A percentile compares a stretch with the other conserved stretches of the same genome.
These are phyloP conservation scores for Boletus barrowsii DNA, from an alignment of 768 basidiomycete genomes.

Conservation along the genomic window DNA sequence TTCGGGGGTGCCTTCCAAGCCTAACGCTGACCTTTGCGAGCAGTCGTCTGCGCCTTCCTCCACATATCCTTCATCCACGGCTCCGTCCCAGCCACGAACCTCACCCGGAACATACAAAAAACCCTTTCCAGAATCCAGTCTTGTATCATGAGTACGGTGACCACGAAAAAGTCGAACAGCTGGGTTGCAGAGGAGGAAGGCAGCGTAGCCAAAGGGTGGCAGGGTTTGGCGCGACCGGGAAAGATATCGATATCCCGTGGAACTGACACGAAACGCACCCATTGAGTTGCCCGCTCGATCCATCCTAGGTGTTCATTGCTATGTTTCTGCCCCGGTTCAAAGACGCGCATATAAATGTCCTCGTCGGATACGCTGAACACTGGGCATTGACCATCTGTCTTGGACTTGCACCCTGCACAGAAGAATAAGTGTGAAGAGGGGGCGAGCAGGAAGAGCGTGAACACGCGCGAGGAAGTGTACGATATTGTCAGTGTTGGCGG, in stretches of 20 bases:
- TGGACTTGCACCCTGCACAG: background rate
- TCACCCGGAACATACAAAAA: background rate
- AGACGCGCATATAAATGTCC: background rate
- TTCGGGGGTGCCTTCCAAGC: no score
- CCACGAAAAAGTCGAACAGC: background rate
- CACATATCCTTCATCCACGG: background rate
- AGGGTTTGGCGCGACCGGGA: background rate
- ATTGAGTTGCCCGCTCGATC: background rate
- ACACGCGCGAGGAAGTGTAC: background rate
- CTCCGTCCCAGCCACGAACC: background rate
- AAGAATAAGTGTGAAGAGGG: background rate
- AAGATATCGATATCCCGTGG: background rate
- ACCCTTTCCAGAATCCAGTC: background rate
- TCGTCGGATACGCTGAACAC: background rate
- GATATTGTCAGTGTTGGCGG: background rate
- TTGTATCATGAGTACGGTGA: background rate
- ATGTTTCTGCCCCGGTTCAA: background rate
- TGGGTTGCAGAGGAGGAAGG: background rate
- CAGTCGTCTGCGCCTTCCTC: background rate
- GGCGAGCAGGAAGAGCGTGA: background rate
- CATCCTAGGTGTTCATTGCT: background rate
- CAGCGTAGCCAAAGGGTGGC: background rate
- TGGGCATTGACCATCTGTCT: background rate
- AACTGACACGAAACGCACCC: background rate
- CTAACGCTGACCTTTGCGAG: no score